Base-by-base conservation (phyloP, 768 basidiomycete species). In the Panaeolus cyanescens region DNA sequence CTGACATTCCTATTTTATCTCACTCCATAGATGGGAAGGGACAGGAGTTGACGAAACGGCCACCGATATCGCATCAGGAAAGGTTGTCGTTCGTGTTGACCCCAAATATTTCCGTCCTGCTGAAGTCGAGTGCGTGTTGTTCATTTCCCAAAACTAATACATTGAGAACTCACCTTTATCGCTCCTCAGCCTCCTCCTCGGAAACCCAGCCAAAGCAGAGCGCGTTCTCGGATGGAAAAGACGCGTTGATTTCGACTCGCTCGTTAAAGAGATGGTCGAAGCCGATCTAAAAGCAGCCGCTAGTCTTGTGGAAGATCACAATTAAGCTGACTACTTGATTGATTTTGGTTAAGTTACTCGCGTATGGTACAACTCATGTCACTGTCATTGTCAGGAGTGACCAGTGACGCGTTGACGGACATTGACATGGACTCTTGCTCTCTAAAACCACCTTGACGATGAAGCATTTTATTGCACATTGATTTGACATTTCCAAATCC, bases 231-330 rank as follows among this genome's bases (percentile, higher is more conserved):
- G 94, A 8, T 98, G 96, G 96, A 95, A 90, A 74, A 89, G 96
- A 62, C 80, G 87, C 66, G 87, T 93, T 59, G 80, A 85, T 66
- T 99, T 97, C 71, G 87, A 94, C 64, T 75, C 83, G 33, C 86
- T 99, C 62, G 92, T 98, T 39, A 83, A 84, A 67, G 94, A 98
- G 83, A 97, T 98, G 96, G 93, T 97, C 25, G 80, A 83, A 32
- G 85, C 89, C 9, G 94, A 96, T 71, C 74, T 95, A 68, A 82
- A 86, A 71, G 88, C 91, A 54, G 84, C 88, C 55, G 82, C 79
- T 64, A 89, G 84, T 69, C 83, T 92, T 65, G 78, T 94, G 25
- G 93, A 94, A 73, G 89, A 95, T 72, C 92, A 93, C 71, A 95
- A 95, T 76, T 95, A 50, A n/a, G 9, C 15, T n/a, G n/a, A n/a